These are phyloP conservation scores for Reticulascus tulasneorum DNA, from an alignment of 2,329 filamentous ascomycete species.

Conservation along the genomic window DNA sequence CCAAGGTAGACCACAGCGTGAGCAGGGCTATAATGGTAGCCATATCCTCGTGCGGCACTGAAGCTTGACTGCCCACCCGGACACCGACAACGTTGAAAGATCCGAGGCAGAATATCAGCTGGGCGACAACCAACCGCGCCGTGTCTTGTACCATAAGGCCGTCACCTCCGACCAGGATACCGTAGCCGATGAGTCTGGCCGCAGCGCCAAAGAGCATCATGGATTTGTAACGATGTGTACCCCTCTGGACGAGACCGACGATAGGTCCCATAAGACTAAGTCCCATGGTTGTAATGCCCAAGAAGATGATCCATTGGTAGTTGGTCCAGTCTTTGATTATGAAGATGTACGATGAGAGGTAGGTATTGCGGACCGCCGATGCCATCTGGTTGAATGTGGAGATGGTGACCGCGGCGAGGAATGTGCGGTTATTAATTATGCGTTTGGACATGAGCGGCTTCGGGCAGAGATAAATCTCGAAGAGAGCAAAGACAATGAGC, in stretches of 20 bases:
- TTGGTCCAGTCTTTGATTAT: constrained; percentile 37
- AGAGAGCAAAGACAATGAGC: constrained; percentile 28
- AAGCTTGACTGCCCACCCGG: constrained; percentile 35
- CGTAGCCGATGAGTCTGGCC: constrained; percentile 31
- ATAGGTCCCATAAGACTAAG: constrained; percentile 32
- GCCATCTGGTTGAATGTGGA: constrained; percentile 30
- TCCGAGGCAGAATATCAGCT: constrained; percentile 32
- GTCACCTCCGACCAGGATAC: constrained; percentile 24
- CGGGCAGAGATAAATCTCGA: constrained; percentile 27
- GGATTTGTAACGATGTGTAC: constrained; percentile 37
- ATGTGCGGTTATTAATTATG: constrained; percentile 26
- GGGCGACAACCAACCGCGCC: constrained; percentile 26
- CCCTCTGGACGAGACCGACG: constrained; percentile 28
- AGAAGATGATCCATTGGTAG: constrained; percentile 37
- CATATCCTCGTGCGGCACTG: constrained; percentile 38
- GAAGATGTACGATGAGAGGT: constrained; percentile 33
- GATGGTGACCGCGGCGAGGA: constrained; percentile 24
- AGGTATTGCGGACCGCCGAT: constrained; percentile 29
- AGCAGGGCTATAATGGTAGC: constrained; percentile 32
- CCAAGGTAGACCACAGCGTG: constrained; percentile 35
- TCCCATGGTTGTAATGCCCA: constrained; percentile 33
- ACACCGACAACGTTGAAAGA: constrained; percentile 34
- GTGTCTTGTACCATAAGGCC: constrained; percentile 28
- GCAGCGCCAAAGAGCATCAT: constrained; percentile 33
- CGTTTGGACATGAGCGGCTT: constrained; percentile 28